Conservation (phyloP, 495 filamentous ascomycete species). For the Tuber calosporum region DNA sequence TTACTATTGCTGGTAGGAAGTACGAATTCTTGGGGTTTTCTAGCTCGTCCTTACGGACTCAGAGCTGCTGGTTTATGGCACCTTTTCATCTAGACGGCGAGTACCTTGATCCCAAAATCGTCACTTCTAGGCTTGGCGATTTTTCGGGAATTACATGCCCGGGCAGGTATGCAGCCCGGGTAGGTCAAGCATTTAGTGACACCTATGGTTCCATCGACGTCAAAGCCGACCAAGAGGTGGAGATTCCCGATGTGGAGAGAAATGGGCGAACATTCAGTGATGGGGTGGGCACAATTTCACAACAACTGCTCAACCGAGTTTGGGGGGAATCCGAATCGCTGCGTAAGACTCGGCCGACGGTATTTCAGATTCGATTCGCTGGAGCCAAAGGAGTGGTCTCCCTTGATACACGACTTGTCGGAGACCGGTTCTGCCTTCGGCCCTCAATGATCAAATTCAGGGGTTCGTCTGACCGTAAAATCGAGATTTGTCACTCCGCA, state of each 20-base stretch:
- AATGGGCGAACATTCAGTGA: conserved; percentile 62
- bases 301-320: conserved; percentile 50
- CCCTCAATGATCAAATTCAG: conserved; percentile 74
- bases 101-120: conserved; percentile 45
- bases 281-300: conserved; percentile 67
- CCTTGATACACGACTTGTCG: conserved; percentile 54
- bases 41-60: conserved; percentile 64
- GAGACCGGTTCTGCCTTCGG: conserved; percentile 53
- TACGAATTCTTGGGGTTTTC: conserved; percentile 75
- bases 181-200: conserved; percentile 77
- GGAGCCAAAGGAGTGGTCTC: conserved; percentile 48
- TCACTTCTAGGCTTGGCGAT: conserved; percentile 59
- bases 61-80: conserved; percentile 68
- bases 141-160: conserved; percentile 59
- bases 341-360: conserved; percentile 49
- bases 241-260: conserved; percentile 48
- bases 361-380: conserved; percentile 63
- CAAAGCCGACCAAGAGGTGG: conserved; percentile 39
- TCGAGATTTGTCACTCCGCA: conserved; percentile 69
- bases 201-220: conserved; percentile 54
- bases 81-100: conserved; percentile 52
- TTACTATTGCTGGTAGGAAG: conserved; percentile 53
- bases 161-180: conserved; percentile 70
- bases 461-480: conserved; percentile 48
- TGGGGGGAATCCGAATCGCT: conserved; percentile 46